These are phyloP conservation scores for Apostasia ramifera DNA, from an alignment of 106 monocot genomes.

Conservation along the genomic window DNA sequence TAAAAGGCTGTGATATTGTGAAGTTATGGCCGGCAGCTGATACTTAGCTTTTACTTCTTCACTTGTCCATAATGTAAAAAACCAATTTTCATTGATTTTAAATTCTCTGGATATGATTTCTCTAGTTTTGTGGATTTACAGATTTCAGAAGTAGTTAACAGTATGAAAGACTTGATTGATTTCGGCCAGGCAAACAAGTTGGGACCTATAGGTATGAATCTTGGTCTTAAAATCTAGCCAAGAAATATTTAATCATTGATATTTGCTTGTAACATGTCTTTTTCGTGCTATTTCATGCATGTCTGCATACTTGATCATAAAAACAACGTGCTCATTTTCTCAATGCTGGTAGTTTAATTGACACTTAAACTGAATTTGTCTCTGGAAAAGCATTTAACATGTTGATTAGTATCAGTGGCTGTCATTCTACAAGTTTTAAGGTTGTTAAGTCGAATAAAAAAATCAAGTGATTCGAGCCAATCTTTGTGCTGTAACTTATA, in stretches of 20 bases:
- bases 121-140: constrained; percentile 7
- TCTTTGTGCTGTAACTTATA: too few species aligned
- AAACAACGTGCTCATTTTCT: too few species aligned
- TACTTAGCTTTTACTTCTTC: neutral
- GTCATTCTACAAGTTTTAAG: too few species aligned
- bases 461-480: too few species aligned
- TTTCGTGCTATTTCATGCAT: neutral
- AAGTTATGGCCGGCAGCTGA: neutral
- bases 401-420: too few species aligned
- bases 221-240: neutral
- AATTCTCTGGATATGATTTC: neutral
- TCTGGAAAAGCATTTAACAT: too few species aligned
- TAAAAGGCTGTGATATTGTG: too few species aligned
- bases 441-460: too few species aligned
- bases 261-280: neutral
- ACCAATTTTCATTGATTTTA: neutral
- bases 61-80: neutral
- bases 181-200: constrained; percentile 45
- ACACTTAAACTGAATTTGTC: too few species aligned
- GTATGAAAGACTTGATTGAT: constrained; percentile 81
- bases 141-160: constrained; percentile 60
- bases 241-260: neutral
- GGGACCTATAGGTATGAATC: constrained; percentile 55
- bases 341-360: too few species aligned
- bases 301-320: too few species aligned